Evolutionary conservation across 306 rosid species (phyloP).

Genomic region (Rubus idaeus): DNA sequence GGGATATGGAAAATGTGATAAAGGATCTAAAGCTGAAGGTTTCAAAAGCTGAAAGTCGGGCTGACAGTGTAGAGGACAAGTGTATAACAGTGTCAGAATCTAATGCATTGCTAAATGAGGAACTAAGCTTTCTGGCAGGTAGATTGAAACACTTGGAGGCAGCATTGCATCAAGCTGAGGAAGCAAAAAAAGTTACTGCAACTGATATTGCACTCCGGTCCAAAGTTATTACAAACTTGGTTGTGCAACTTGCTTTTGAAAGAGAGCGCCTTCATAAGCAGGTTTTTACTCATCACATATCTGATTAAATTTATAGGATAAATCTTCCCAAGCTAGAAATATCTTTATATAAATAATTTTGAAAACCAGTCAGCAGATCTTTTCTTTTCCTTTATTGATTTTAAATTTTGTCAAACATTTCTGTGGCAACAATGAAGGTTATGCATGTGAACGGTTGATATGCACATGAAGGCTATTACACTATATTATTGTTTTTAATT

Average conservation of each 20-base stretch:
- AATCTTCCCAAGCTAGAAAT: neutral
- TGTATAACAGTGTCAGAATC: slow-evolving; percentile 70
- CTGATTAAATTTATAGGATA: neutral
- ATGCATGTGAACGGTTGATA: too few relatives aligned
- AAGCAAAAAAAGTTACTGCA: slow-evolving; percentile 62
- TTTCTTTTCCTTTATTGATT: neutral
- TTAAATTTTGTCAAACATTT: neutral
- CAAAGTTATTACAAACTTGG: slow-evolving; percentile 57
- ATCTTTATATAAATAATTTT: neutral
- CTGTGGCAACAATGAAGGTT: too few relatives aligned
- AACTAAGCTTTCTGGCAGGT: slow-evolving; percentile 56
- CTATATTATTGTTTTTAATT: too few relatives aligned
- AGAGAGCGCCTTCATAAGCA: slow-evolving; percentile 88
- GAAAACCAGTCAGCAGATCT: neutral
- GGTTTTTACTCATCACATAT: slow-evolving; percentile 45
- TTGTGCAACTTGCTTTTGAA: slow-evolving; percentile 75
- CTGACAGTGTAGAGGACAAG: slow-evolving; percentile 74
- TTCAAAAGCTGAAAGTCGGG: slow-evolving; percentile 67
- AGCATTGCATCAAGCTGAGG: slow-evolving; percentile 67
- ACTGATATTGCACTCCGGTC: slow-evolving; percentile 57
- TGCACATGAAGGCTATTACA: too few relatives aligned
- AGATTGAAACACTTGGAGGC: slow-evolving; percentile 64
- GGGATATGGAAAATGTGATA: slow-evolving; percentile 82
- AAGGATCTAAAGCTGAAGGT: slow-evolving; percentile 67
- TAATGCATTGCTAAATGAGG: slow-evolving; percentile 64